Base-by-base conservation (phyloP, 208 protist species). In the Crithidia expoeki region DNA sequence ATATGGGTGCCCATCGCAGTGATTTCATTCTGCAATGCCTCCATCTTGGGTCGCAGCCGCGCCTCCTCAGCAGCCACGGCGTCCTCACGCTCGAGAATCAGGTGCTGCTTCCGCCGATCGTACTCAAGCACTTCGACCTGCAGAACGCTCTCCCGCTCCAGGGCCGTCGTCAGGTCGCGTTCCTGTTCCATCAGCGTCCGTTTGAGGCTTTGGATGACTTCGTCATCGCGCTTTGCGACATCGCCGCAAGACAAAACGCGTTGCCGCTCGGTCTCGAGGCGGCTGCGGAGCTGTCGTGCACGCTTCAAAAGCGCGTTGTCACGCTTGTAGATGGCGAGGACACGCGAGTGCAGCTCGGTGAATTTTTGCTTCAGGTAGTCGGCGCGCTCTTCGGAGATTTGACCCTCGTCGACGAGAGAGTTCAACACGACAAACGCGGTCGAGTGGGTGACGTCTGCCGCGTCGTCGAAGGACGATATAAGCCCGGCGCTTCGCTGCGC, bases 121-220 rank as follows among this genome's bases (percentile, higher is more conserved):
- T 91, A 90, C 80, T 97, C 91, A 4, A 96, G 67, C n/a, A 85
- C 88, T 81, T 97, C 91, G 28, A 97, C 92, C 65, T 96, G 90
- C 36, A 96, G 72, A 27, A 97, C 92, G 42, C 87, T 92, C 58
- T 97, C 92, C n/a, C 89, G 84, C 77, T 97, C 90, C 53, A 96
- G 87, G 16, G 85, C 84, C 14, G 80, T 79, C 1, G 83, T 84
- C 4, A 97, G 74, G 33, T 97, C 90, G 27, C 75, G 79, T 73
- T 97, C 89, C 30, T 80, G 77, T 47, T 86, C 84, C 36, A 91
- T 83, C 6, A 96, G 46, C 21, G 79, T 59, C 34, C 80, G 87
- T 76, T 95, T 97, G 27, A 96, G 70, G 10, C 69, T 68, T 68
- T 96, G 85, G 34, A 97, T 97, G 33, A 92, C 83, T 30, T 84